These are phyloP conservation scores for Cytospora schulzeri DNA, from an alignment of 2,329 filamentous ascomycete species.

Conservation along the genomic window DNA sequence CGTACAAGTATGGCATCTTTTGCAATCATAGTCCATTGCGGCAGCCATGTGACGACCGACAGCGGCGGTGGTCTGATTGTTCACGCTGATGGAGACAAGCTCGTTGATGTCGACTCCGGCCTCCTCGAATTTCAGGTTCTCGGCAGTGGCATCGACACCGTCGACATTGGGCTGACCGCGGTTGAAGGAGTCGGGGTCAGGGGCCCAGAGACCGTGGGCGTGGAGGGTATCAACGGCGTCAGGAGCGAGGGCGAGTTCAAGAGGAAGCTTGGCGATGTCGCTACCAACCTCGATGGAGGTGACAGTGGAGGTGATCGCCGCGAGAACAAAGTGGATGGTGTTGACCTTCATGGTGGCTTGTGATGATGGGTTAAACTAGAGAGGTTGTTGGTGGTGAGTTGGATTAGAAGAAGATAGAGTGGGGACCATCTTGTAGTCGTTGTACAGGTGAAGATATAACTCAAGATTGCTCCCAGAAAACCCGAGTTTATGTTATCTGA, in stretches of 20 bases:
- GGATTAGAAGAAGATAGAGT: neutral
- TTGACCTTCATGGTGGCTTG: neutral
- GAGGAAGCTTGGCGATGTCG: neutral
- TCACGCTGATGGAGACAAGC: neutral
- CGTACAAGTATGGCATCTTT: slow-evolving; percentile 9
- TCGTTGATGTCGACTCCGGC: slow-evolving; percentile 8
- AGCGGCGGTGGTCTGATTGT: neutral
- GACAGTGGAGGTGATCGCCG: neutral
- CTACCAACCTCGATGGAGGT: neutral
- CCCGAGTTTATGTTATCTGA: neutral
- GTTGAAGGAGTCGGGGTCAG: neutral
- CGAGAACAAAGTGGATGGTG: neutral
- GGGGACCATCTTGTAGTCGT: neutral
- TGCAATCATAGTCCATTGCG: slow-evolving; percentile 1
- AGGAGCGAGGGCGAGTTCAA: neutral
- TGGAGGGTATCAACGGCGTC: neutral
- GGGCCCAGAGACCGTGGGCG: slow-evolving; percentile 1
- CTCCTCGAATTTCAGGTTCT: slow-evolving; percentile 10
- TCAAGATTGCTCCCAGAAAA: neutral
- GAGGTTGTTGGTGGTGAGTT: neutral
- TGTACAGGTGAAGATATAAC: neutral
- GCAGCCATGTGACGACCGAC: neutral
- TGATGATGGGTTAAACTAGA: neutral
- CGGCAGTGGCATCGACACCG: slow-evolving; percentile 1
- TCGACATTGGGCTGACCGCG: slow-evolving; percentile 4